Evolutionary conservation across 495 filamentous ascomycete genomes (phyloP), one percentile per base, ranked within the genome.

Genomic region (Penicillium paxilli): DNA sequence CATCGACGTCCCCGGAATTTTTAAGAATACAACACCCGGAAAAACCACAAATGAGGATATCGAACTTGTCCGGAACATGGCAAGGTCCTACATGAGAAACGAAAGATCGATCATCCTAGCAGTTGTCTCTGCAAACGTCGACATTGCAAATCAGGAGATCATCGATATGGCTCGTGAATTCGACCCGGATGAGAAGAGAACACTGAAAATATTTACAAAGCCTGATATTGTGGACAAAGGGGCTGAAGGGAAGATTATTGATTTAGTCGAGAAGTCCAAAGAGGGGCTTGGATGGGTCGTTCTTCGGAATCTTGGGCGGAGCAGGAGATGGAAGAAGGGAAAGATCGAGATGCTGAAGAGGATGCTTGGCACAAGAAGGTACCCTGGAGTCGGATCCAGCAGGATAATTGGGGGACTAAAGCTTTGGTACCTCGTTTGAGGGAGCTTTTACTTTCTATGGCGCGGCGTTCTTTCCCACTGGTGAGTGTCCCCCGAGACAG

Each of bases 1-100:
- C 1, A 81, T 87, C 37, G 83, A 89, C 56, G 75, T 87, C 2
- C 84, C 84, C 1, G 82, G 85, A 0, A 82, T 86, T 9, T 87
- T 88, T 64, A 77, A 75, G n/a, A 80, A 62, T n/a, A 66, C 75
- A 0, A 80, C 71, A 7, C 49, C 72, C 16, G 79, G 78, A 2
- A n/a, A 71, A 1, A 83, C 76, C 0, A 79, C 52, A 60, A 83
- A 82, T 45, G 56, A 62, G 0, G 75, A 85, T 37, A 82, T 81
- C 17, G 47, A 42, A 0, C 57, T 82, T 10, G 80, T 86, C 0
- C 65, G 59, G 37, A 68, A 76, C 5, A 80, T 88, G 78, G 83
- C 87, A 0, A 54, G 68, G 5, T 55, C 55, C 0, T 86, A 87
- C 40, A 86, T 85, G 54, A 57, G 58, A 22, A 77, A 84, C 46